Conservation (phyloP, 495 filamentous ascomycete species). For the Penicillium cinerascens region DNA sequence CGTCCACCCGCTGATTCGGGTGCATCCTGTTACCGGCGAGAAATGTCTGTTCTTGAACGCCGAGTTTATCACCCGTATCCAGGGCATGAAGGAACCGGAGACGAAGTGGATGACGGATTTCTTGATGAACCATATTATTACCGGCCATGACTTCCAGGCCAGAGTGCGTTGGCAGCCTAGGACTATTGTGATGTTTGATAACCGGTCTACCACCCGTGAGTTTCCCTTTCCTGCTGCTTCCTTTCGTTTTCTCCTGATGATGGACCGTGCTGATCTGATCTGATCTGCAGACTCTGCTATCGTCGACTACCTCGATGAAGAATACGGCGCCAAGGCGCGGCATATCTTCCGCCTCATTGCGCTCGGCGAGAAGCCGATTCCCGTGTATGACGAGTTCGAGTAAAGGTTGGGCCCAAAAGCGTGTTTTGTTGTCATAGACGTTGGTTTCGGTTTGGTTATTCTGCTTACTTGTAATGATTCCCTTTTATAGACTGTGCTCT, state of each 20-base stretch:
- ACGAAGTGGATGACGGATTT: constrained; percentile 68
- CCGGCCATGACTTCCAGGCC: constrained; percentile 81
- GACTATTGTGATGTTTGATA: constrained; percentile 88
- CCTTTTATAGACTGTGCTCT: constrained; percentile 7
- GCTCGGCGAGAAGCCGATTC: constrained; percentile 50
- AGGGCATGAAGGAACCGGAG: constrained; percentile 65
- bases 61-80: constrained; percentile 74
- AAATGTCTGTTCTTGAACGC: constrained; percentile 79
- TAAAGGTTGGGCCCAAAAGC: constrained; percentile 14
- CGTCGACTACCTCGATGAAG: constrained; percentile 51
- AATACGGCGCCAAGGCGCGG: constrained; percentile 41
- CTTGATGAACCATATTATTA: constrained; percentile 80
- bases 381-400: constrained; percentile 45
- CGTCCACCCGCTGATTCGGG: constrained; percentile 69
- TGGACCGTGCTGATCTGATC: neutral
- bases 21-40: constrained; percentile 74
- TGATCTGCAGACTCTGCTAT: constrained; percentile 46
- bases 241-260: constrained; percentile 1
- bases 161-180: constrained; percentile 79
- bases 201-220: constrained; percentile 55
- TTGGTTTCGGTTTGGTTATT: constrained; percentile 10
- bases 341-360: constrained; percentile 54
- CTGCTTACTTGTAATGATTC: neutral
- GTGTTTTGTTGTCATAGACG: constrained; percentile 20
- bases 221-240: constrained; percentile 6